Percentiles rank a stretch among this genome's conserved stretches.
Evolutionary conservation across 129 eudicot species (phyloP).

Genomic region (Chrysanthemum lavandulifolium): DNA sequence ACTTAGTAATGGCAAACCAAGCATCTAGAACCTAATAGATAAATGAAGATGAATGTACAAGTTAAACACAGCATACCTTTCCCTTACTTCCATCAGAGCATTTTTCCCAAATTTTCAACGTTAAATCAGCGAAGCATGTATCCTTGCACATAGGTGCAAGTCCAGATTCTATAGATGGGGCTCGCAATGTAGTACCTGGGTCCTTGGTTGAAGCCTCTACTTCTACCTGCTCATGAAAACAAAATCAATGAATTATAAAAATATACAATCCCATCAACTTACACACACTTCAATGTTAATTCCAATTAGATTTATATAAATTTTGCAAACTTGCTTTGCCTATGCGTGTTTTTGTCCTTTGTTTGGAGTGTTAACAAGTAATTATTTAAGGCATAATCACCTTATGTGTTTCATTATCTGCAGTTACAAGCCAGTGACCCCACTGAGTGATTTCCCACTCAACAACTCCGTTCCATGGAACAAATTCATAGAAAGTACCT

Average conservation of each 20-base stretch:
- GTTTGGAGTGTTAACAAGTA: not conserved
- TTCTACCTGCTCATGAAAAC: conserved; percentile 58
- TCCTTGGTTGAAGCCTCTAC: conserved; percentile 72
- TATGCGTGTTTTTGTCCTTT: not conserved
- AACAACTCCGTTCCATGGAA: conserved; percentile 92
- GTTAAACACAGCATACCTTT: conserved; percentile 47
- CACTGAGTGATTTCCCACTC: conserved; percentile 87
- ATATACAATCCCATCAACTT: not conserved
- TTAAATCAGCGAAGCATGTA: conserved; percentile 70
- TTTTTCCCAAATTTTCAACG: conserved; percentile 70
- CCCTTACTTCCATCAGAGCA: conserved; percentile 71
- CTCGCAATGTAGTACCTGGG: conserved; percentile 88
- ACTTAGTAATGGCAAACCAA: not conserved
- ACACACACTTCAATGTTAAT: not conserved
- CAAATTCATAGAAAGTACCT: conserved; percentile 92
- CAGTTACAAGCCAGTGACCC: conserved; percentile 84
- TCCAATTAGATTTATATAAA: not conserved
- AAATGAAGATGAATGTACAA: not conserved
- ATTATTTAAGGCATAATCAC: conserved; percentile 30
- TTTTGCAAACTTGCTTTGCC: not conserved
- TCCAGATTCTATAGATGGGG: conserved; percentile 87
- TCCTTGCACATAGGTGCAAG: conserved; percentile 92
- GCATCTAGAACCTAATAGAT: conserved; percentile 1
- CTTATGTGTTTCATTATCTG: conserved; percentile 69
- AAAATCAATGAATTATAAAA: not conserved